Base-by-base conservation (phyloP, 768 basidiomycete species). In the Lenzites betulinus region DNA sequence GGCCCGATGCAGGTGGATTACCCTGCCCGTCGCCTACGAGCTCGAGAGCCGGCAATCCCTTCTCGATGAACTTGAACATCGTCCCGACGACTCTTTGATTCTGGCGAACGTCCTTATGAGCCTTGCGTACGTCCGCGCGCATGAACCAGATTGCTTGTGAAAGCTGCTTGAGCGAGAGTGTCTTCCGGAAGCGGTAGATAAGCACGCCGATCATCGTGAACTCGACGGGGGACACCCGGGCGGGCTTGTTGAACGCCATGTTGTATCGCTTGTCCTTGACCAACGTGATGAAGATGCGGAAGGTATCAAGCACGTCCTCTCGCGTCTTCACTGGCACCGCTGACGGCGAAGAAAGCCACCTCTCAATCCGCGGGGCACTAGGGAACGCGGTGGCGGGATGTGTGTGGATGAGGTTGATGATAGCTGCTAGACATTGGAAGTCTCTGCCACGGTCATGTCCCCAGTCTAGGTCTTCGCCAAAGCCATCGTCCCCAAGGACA, bases 41-140 rank as follows among this genome's bases (percentile, higher is more conserved):
- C 1, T 62, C 51, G 5, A n/a, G 12, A 16, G 38, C 39, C 2
- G 39, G 26, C 13, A 62, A 25, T 2, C 39, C 46, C 38, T 60
- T 57, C 7, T 55, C 67, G 44, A 90, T 76, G 62, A 83, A 88
- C 12, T 78, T 77, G n/a, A 82, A 71, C 76, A 91, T 73, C 3
- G 81, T 80, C 73, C 78, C 84, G 59, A 77, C 74, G 22, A 90
- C 85, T 11, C 80, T 77, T 3, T 64, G 60, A 58, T 92, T 92
- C 75, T 83, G 76, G 54, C 88, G 78, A 23, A 92, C 81, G 69
- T 92, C 89, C 11, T 76, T 68, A 63, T 89, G 84, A 33, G 73
- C 70, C 36, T 66, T 59, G 22, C 90, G 73, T n/a, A 89, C 83
- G 26, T 80, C 70, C 3, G 65, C 66, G 28, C 91, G 76, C 83